Evolutionary conservation across 306 rosid species (phyloP).

Genomic region (Gillenia trifoliata): DNA sequence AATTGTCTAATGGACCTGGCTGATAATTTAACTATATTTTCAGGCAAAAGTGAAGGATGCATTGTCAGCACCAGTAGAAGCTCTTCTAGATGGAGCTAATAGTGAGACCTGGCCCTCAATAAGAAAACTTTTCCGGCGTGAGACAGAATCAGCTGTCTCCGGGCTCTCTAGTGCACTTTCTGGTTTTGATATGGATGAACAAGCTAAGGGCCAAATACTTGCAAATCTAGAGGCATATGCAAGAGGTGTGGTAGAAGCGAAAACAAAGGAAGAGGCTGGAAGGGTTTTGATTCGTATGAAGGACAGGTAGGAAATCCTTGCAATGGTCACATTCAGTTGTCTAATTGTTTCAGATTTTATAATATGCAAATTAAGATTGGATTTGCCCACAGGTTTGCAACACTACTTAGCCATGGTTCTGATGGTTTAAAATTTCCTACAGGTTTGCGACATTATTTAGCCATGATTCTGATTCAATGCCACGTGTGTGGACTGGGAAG

Average conservation of each 20-base stretch:
- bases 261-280: slow-evolving; percentile 95
- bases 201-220: slow-evolving; percentile 45
- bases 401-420: slow-evolving; percentile 67
- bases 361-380: slow-evolving; percentile 24
- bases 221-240: slow-evolving; percentile 54
- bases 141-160: slow-evolving; percentile 69
- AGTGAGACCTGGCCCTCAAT: slow-evolving; percentile 87
- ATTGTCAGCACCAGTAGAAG: slow-evolving; percentile 76
- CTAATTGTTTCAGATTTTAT: background rate
- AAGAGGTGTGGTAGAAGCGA: slow-evolving; percentile 71
- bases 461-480: slow-evolving; percentile 95
- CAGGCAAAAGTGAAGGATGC: slow-evolving; percentile 80
- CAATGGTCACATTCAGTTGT: slow-evolving; percentile 10
- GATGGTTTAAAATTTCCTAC: slow-evolving; percentile 38
- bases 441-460: slow-evolving; percentile 89
- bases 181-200: slow-evolving; percentile 75
- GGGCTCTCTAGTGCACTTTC: slow-evolving; percentile 62
- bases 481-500: slow-evolving; percentile 91
- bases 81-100: slow-evolving; percentile 86
- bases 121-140: slow-evolving; percentile 66
- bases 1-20: slow-evolving; percentile 23
- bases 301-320: slow-evolving; percentile 62
- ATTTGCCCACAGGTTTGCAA: slow-evolving; percentile 55
- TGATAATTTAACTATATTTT: slow-evolving; percentile 29
- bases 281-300: slow-evolving; percentile 89